Base-by-base conservation (phyloP, 495 filamentous ascomycete species). In the Penicillium odoratum region DNA sequence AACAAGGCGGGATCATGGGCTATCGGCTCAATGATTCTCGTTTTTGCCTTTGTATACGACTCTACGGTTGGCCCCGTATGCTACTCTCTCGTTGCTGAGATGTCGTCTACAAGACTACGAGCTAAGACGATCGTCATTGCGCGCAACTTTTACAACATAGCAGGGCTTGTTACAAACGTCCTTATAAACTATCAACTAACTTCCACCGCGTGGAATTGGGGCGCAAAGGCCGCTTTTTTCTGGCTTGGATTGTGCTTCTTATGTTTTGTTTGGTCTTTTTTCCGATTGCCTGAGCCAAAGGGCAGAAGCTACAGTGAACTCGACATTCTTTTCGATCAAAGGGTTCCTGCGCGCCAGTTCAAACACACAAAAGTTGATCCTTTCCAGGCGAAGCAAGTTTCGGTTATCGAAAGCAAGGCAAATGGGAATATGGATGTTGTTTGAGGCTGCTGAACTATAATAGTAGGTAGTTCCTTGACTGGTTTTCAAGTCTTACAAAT, bases 181-280 rank as follows among this genome's bases (percentile, higher is more conserved):
- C 63, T 91, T n/a, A 88, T 84, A 0, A 82, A 84, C 0, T 84
- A 85, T 61, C 84, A 86, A 79, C 69, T 89, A 25, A 90, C 85
- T 64, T 78, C 81, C 0, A 78, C 74, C 0, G 85, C 82, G 0
- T 89, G 87, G 87, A 67, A 86, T 63, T 89, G 85, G 85, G 74
- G 78, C 30, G 87, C 85, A 46, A 85, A 80, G 55, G 74, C 82
- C 6, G 86, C 82, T 7, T 89, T 88, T 65, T 88, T 90, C 72
- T 91, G 84, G 84, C 83, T 75, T 6, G 85, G 81, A 0, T 83
- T 81, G 11, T 86, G 84, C 64, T 81, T 86, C 60, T 64, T 82
- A 33, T 87, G 84, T 66, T 75, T 88, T 47, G 63, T 86, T 21
- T 90, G 86, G 74, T 78, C 79, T 0, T 89, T 80, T 64, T 88